Evolutionary conservation across 106 monocot species (phyloP), one percentile per base, ranked within the genome.

Genomic region (Allium fistulosum): DNA sequence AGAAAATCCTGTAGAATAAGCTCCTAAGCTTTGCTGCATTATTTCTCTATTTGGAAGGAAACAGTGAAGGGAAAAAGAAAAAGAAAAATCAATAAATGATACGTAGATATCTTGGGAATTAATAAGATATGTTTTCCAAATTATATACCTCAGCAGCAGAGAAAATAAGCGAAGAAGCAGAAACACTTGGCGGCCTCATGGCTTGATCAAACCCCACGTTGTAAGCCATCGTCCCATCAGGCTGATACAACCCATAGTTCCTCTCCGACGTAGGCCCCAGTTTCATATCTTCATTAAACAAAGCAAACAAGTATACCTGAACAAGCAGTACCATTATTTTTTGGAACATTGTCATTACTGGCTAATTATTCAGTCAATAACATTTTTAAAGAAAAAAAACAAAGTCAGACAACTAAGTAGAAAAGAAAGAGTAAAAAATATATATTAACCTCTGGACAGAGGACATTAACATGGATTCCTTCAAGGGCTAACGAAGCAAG

Each of bases 261-360:
- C 96, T 73, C 80, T 97, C 96, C 22, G 96, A 92, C 13, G 92
- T 82, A 9, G 96, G 96, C 17, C 96, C 96, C 14, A 88, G 92
- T 79, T 97, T 97, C 86, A 97, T 70, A 57, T 97, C 67, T 75
- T 97, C 96, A 48, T 97, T 92, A 70, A 97, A 97, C 74, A 97
- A 57, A 1, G 96, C 96, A 55, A 97, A 97, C 13, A 97, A 65
- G 59, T 97, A 97, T 9, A 97, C 92, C 71, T 97, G n/a, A n/a
- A n/a, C 96, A 28, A 97, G 53, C 70, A n/a, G 22, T 22, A 22
- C 22, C 22, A 22, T 22, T 22, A 22, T 22, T 22, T 22, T 22
- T 22, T 22, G 22, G 22, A 22, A 22, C 22, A 22, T 22, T 22
- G 22, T 22, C 22, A 1, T 22, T 22, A 22, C 22, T 22, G 1